These are phyloP conservation scores for Psilocybe azurescens DNA, from an alignment of 768 basidiomycete genomes.

Conservation along the genomic window DNA sequence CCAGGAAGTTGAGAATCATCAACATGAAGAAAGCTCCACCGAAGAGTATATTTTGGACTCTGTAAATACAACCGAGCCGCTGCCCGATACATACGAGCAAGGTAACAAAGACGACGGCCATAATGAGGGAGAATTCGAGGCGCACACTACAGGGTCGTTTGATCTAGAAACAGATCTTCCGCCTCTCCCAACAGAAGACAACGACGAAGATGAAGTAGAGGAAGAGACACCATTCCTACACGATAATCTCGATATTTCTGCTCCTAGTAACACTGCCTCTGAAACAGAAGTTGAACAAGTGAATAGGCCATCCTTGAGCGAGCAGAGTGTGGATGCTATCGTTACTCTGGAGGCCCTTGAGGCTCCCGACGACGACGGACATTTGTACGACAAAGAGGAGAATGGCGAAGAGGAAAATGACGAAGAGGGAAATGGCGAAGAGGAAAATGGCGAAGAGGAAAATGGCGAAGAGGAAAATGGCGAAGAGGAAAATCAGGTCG, in stretches of 20 bases:
- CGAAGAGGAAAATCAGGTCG: background rate
- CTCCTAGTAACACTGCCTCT: background rate
- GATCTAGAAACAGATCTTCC: background rate
- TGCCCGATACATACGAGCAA: background rate
- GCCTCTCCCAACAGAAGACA: slow-evolving; percentile 1
- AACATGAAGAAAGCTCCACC: background rate
- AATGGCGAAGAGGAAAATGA: background rate
- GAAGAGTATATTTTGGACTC: background rate
- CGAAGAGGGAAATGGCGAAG: background rate
- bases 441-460: no score
- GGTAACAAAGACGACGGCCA: background rate
- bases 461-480: no score
- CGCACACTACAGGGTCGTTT: background rate
- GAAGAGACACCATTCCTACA: background rate
- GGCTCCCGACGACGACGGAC: background rate
- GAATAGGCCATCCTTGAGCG: background rate
- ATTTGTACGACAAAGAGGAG: background rate
- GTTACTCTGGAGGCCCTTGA: slow-evolving; percentile 1
- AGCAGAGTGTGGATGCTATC: background rate
- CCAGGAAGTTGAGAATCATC: background rate
- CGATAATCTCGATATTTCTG: background rate
- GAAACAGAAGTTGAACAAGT: background rate
- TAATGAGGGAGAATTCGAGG: background rate
- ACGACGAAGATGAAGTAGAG: background rate
- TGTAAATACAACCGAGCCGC: background rate